Conservation (phyloP, 345 rosid genomes). For the Populus ilicifolia region DNA sequence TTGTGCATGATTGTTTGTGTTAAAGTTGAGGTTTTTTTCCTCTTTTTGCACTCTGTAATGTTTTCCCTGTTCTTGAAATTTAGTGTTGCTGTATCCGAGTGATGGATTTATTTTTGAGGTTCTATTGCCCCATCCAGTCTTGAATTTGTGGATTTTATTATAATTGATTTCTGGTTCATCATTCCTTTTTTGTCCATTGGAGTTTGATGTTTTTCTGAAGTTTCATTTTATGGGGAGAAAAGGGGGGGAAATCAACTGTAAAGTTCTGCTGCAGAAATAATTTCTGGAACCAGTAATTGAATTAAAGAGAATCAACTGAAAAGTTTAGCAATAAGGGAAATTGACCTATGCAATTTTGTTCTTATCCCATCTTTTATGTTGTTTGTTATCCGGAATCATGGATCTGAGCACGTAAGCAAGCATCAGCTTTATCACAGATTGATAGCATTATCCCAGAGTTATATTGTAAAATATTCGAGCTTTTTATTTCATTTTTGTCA, state of each 20-base stretch:
- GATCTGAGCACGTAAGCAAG: background rate
- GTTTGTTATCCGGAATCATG: background rate
- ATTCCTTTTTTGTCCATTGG: background rate
- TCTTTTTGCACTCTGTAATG: background rate
- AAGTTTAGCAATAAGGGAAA: background rate
- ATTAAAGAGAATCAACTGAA: background rate
- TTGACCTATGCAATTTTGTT: background rate
- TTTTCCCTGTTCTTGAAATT: background rate
- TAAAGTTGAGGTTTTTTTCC: background rate
- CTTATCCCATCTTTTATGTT: background rate
- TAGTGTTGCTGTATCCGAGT: background rate
- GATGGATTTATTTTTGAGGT: background rate
- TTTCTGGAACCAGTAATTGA: background rate
- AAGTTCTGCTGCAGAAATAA: background rate
- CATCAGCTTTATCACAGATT: background rate
- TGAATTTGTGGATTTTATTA: background rate
- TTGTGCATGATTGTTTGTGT: constrained; percentile 1
- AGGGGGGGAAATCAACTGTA: background rate
- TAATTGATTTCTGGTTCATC: background rate
- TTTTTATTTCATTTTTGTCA: background rate
- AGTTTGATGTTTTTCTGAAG: background rate
- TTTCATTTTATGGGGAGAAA: background rate
- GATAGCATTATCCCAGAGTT: background rate
- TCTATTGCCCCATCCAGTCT: background rate
- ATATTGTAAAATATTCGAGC: background rate